These are phyloP conservation scores for Hypericum androsaemum DNA, from an alignment of 345 rosid species.

Conservation along the genomic window DNA sequence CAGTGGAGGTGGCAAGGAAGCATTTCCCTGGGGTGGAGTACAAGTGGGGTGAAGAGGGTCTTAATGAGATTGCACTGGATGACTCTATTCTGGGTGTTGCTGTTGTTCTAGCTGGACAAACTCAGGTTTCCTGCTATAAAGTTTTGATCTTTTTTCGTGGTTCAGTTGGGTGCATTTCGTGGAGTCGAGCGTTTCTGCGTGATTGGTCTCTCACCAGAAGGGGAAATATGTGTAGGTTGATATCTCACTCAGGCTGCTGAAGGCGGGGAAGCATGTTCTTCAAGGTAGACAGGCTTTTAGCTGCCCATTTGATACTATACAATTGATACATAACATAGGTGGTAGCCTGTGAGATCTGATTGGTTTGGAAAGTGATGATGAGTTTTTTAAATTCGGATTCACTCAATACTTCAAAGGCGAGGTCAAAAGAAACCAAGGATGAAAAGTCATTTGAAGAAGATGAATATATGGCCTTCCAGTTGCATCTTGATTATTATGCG, in stretches of 20 bases:
- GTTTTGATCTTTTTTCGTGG: background rate
- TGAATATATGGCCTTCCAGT: too few relatives aligned
- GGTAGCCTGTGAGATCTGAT: background rate
- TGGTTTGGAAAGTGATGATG: too few relatives aligned
- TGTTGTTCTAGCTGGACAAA: slow-evolving; percentile 90
- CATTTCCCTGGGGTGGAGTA: slow-evolving; percentile 68
- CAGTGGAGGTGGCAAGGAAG: slow-evolving; percentile 63
- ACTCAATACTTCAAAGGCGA: too few relatives aligned
- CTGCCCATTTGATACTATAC: too few relatives aligned
- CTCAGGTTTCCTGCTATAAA: slow-evolving; percentile 39
- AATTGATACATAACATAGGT: background rate
- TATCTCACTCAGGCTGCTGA: slow-evolving; percentile 64
- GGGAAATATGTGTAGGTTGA: slow-evolving; percentile 48
- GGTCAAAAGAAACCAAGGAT: too few relatives aligned
- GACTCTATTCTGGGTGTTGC: slow-evolving; percentile 63
- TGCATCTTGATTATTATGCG: too few relatives aligned
- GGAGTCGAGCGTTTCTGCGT: background rate
- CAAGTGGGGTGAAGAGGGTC: slow-evolving; percentile 84
- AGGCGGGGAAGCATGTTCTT: slow-evolving; percentile 83
- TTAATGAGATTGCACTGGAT: slow-evolving; percentile 56
- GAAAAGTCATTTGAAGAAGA: too few relatives aligned
- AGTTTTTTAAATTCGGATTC: too few relatives aligned
- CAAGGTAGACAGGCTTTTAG: slow-evolving; percentile 42
- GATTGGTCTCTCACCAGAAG: background rate
- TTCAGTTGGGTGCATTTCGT: background rate